Base-by-base conservation (phyloP, 2,329 filamentous ascomycete species). In the Phyllosticta citribraziliensis region DNA sequence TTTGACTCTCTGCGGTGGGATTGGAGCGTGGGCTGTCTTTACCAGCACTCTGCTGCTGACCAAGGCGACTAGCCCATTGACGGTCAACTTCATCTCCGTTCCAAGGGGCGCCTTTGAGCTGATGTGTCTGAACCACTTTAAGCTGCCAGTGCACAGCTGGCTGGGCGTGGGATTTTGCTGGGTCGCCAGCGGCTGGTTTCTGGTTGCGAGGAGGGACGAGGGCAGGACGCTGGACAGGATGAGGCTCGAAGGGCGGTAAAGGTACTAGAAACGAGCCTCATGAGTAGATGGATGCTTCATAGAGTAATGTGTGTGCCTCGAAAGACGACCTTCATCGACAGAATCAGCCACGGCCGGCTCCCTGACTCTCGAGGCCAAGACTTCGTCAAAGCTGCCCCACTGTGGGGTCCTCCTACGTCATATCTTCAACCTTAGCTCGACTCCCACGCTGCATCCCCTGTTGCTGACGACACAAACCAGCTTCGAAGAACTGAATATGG, bases 141-240 rank as follows among this genome's bases (percentile, higher is more conserved):
- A 76, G 63, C 74, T 82, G 72, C 78, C 79, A 0, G 73, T 75
- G 11, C 79, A 79, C 67, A 77, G 74, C 55, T 82, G 80, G 80
- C 74, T 81, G 5, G 80, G 80, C 1, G 75, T 82, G 10, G 68
- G 72, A 5, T 73, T 82, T 63, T 81, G 79, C 61, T 80, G 78
- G 78, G 71, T 75, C 5, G 77, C 76, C 63, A 78, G 76, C 66
- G 64, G 73, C 58, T 82, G 79, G 80, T 82, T 80, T 66, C 64
- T 78, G 40, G 66, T 75, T 10, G 75, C 74, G 5, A 70, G 76
- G 62, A 68, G 76, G 57, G 70, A 73, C 59, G 74, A 80, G 66
- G 73, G 75, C 50, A 69, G 71, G 60, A 68, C 57, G 27, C 57
- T 67, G 57, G 69, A 71, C 62, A 66, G 70, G 51, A 63, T 73